Evolutionary conservation across 106 monocot genomes (phyloP), one percentile per base, ranked within the genome.

Genomic region (Triglochin maritima): DNA sequence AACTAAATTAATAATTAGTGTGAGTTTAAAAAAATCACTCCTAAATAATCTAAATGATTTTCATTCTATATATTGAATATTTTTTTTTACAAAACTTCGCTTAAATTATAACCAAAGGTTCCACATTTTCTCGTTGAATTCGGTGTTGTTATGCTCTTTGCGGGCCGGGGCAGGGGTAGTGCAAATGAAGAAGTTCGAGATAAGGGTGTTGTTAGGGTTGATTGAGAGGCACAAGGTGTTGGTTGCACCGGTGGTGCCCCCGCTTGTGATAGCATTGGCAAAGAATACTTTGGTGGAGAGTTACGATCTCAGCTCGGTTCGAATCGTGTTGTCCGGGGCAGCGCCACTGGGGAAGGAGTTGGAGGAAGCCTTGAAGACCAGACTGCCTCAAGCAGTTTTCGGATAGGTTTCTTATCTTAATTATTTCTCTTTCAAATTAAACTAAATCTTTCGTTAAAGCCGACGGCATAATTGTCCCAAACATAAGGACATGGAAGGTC

Each of bases 261-360:
- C 95, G 55, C 70, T 95, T 9, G 95, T 95, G 65, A 79, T 95
- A 62, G 75, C 90, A 49, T 72, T 95, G 66, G 85, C 87, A 9
- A 90, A 95, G 83, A 83, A 74, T 46, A 77, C 85, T 5, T 53
- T 53, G 44, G 87, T 90, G 51, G 95, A 87, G 71, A 74, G 56
- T 52, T 81, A 90, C 63, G 85, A 90, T 62, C 72, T 95, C 10
- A 76, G 83, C 70, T 90, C 90, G 4, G 70, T 95, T 17, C 71
- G 87, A 69, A 83, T 85, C 46, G 81, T 95, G 3, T 65, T 90
- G 6, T 95, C 90, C 7, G 95, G 95, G 4, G 95, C 85, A 5
- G 95, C 95, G 46, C 95, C 95, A 56, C 81, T 95, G 6, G 90
- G 95, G 51, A 90, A 87, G 74, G 95, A 90, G 47, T 72, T 95